A percentile compares a stretch with the other conserved stretches of the same genome.
These are phyloP conservation scores for Penicillium sp. DNA, from an alignment of 2,329 filamentous ascomycete species.

Conservation along the genomic window DNA sequence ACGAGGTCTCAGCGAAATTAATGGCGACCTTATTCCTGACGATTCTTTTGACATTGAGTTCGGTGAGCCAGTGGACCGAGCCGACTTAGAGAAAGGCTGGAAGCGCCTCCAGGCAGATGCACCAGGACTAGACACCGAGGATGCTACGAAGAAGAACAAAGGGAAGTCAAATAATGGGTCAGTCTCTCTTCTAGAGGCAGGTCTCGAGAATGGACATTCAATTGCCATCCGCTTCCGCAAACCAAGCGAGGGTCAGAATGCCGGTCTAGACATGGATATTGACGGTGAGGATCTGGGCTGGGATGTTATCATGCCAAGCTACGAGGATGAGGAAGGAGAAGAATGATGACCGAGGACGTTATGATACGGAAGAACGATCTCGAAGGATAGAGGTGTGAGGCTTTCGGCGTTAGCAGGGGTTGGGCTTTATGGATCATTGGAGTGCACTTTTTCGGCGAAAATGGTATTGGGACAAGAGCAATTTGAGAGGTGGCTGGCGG, in stretches of 20 bases:
- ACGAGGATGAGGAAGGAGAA: conserved; percentile 36
- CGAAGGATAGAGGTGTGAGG: background rate
- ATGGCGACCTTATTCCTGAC: conserved; percentile 39
- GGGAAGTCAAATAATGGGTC: conserved; percentile 12
- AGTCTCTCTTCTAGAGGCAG: conserved; percentile 29
- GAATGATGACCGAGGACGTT: background rate
- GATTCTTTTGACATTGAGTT: conserved; percentile 47
- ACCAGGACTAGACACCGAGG: conserved; percentile 25
- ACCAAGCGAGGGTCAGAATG: conserved; percentile 11
- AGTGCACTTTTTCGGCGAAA: background rate
- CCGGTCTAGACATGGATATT: conserved; percentile 27
- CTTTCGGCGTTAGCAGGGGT: background rate
- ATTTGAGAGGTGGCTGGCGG: background rate
- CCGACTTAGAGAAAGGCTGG: conserved; percentile 54
- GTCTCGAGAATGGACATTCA: conserved; percentile 31
- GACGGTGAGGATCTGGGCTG: conserved; percentile 36
- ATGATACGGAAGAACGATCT: background rate
- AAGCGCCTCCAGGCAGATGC: conserved; percentile 39
- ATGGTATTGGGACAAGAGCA: background rate
- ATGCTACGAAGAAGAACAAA: conserved; percentile 29
- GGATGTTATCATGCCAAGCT: conserved; percentile 38
- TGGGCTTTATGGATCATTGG: background rate
- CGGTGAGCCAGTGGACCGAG: conserved; percentile 48
- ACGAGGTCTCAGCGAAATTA: conserved; percentile 42
- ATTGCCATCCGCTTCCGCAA: conserved; percentile 40